Percentiles rank a stretch among this genome's conserved stretches.
phyloP scores from a whole-genome alignment of 2,329 filamentous ascomycete genomes.

The Metarhizium rileyi region DNA sequence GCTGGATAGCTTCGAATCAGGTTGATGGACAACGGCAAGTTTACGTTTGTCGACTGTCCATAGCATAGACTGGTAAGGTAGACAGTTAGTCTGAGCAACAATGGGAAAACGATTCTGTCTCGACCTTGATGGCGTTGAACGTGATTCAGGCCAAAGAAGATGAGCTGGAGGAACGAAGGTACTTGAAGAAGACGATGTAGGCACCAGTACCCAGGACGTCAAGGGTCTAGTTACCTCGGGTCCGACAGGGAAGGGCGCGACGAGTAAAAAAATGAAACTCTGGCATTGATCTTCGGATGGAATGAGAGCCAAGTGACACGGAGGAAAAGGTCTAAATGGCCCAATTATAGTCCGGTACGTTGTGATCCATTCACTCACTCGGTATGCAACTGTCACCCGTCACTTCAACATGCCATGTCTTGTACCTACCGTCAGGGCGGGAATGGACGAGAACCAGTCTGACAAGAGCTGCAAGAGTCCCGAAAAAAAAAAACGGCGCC shows the following conservation, averaged over 20 bases:
- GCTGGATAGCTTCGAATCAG: conserved; percentile 10
- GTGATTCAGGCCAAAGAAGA: no score
- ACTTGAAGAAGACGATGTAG: not conserved
- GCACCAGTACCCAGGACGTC: not conserved
- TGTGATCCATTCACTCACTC: no score
- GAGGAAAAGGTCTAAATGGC: conserved; percentile 22
- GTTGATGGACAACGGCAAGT: not conserved
- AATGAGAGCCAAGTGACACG: conserved; percentile 20
- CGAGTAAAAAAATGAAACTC: not conserved
- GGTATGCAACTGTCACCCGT: no score
- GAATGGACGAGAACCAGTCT: no score
- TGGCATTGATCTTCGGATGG: conserved; percentile 16
- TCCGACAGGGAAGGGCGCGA: not conserved
- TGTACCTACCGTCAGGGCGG: no score
- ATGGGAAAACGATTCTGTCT: conserved; percentile 3
- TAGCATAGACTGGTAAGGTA: not conserved
- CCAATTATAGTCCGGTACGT: conserved; percentile 30
- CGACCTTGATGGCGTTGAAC: not conserved
- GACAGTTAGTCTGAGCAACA: conserved; percentile 4
- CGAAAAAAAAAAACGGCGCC: no score
- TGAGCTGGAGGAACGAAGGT: not conserved
- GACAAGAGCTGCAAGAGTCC: no score
- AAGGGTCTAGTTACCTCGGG: not conserved
- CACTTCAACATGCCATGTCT: no score
- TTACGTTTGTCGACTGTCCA: not conserved